Evolutionary conservation across 148 eudicot genomes (phyloP).

Genomic region (Spergularia marina): DNA sequence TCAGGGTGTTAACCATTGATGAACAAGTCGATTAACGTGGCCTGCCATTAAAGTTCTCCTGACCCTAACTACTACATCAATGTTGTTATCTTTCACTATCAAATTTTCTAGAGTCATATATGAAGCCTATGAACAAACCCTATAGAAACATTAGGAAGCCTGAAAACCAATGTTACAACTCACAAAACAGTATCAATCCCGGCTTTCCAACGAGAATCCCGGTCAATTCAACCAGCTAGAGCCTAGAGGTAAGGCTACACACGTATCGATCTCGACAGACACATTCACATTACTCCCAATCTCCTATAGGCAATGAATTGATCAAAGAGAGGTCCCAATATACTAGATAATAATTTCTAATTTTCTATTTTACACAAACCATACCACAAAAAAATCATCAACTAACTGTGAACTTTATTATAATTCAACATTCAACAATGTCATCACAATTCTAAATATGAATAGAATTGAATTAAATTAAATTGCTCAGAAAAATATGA

Average conservation of each 20-base stretch:
- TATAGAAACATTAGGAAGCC: not conserved
- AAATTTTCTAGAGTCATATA: not conserved
- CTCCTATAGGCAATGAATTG: not conserved
- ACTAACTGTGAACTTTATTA: not conserved
- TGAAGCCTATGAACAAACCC: not conserved
- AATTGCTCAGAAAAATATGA: not conserved
- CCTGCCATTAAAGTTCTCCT: too few relatives aligned
- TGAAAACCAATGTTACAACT: not conserved
- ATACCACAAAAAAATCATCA: not conserved
- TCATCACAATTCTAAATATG: too few relatives aligned
- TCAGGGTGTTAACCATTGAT: too few relatives aligned
- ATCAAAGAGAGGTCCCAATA: not conserved
- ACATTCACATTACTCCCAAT: too few relatives aligned
- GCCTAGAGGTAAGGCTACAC: not conserved
- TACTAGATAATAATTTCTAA: not conserved
- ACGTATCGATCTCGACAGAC: not conserved
- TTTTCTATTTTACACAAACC: too few relatives aligned
- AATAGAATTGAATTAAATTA: not conserved
- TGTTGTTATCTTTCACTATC: not conserved
- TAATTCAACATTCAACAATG: not conserved
- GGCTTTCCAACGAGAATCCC: not conserved
- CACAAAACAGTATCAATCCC: not conserved
- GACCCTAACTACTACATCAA: too few relatives aligned
- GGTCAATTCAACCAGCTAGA: not conserved
- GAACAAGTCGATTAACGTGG: too few relatives aligned